Evolutionary conservation across 2,329 filamentous ascomycete species (phyloP).

Genomic region (Alternaria solani): DNA sequence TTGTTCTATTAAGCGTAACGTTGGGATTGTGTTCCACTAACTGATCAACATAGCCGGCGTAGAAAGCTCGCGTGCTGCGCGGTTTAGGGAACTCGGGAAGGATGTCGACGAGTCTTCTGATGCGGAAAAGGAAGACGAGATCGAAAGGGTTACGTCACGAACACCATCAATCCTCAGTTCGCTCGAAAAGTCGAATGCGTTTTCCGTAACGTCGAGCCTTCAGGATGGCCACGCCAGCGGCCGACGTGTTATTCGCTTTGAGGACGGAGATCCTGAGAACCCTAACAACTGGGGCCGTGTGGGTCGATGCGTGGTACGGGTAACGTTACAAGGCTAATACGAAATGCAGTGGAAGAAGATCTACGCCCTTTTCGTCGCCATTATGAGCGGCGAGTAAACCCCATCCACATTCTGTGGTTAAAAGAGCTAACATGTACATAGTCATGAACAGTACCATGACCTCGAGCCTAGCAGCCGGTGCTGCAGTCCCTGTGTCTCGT

Average conservation of each 20-base stretch:
- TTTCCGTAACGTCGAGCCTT: constrained; percentile 11
- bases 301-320: constrained; percentile 6
- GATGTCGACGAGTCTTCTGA: constrained; percentile 35
- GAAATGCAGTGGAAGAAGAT: constrained; percentile 62
- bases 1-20: background rate
- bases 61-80: constrained; percentile 25
- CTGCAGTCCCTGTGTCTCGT: constrained; percentile 64
- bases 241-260: constrained; percentile 50
- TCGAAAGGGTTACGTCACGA: constrained; percentile 30
- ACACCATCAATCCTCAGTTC: constrained; percentile 17
- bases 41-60: constrained; percentile 21
- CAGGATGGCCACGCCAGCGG: constrained; percentile 6
- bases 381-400: constrained; percentile 59
- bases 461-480: constrained; percentile 68
- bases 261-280: constrained; percentile 50
- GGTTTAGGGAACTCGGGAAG: constrained; percentile 29
- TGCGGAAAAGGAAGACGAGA: constrained; percentile 37
- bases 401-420: background rate
- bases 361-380: constrained; percentile 63
- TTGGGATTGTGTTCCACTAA: constrained; percentile 8
- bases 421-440: constrained; percentile 12
- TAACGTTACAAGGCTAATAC: background rate
- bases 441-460: constrained; percentile 72
- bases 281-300: constrained; percentile 55
- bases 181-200: constrained; percentile 19